Evolutionary conservation across 73 alveolate genomes (phyloP), one percentile per base, ranked within the genome.

Genomic region (Breviolum minutum): DNA sequence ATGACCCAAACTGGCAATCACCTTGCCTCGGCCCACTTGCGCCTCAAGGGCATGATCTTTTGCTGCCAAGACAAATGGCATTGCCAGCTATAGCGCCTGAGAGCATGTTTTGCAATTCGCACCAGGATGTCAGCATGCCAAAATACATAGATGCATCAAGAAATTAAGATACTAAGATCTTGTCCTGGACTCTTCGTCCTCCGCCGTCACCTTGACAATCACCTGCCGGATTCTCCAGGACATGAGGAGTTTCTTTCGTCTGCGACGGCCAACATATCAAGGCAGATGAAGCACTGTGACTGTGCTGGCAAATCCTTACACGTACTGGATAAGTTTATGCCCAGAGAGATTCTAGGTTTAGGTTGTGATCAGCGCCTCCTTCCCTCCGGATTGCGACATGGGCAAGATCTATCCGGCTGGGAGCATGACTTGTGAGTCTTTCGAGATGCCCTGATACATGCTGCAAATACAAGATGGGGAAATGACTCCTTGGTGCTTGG

Each of bases 11-110:
- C 7, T 69, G 19, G 77, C 26, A 69, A 20, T 69, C 81, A 26
- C 86, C 86, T 30, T 54, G 76, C 93, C 93, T 86, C 94, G 27
- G 94, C 94, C 94, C 94, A 86, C 80, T n/a, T 22, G 81, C 94
- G 94, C 94, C 40, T 62, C 80, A 86, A 16, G 30, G 94, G 94
- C 94, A 26, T 62, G 80, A 61, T 27, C 60, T 63, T 86, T 63
- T 86, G 94, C 94, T 86, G 77, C 94, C n/a, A 26, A 63, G 94
- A 63, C 14, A 86, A 79, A 86, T 29, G 94, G 40, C 79, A 63
- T 86, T 86, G 77, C 94, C 94, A 86, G 63, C 64, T 63, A 79
- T 86, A 86, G 94, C 94, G 62, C 94, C 94, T 86, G 64, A 61
- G 62, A 16, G 93, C 8, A 32, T 71, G 12, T 6, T 17, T 54